A percentile compares a stretch with the other conserved stretches of the same genome.
These are phyloP conservation scores for Umbelopsis sp. DNA, from an alignment of 371 early-diverging fungal species.

Conservation along the genomic window DNA sequence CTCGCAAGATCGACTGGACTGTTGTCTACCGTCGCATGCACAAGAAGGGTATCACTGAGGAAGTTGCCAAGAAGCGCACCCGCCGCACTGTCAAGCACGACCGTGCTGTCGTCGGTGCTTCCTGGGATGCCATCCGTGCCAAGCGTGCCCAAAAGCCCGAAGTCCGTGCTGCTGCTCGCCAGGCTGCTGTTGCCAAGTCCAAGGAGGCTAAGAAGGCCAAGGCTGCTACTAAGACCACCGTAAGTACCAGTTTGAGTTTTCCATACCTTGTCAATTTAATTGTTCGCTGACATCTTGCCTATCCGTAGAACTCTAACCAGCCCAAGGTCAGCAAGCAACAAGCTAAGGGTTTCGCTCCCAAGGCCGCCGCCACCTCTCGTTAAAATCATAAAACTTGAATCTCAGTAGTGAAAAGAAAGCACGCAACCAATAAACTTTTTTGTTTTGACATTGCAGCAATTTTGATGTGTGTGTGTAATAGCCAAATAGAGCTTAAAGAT, in stretches of 20 bases:
- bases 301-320: slow-evolving; percentile 27
- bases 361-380: slow-evolving; percentile 88
- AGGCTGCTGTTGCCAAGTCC: slow-evolving; percentile 82
- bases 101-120: slow-evolving; percentile 95
- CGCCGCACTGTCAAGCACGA: slow-evolving; percentile 94
- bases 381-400: slow-evolving; percentile 51
- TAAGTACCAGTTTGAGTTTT: slow-evolving; percentile 20
- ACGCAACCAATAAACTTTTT: slow-evolving; percentile 6
- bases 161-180: slow-evolving; percentile 91
- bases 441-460: neutral
- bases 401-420: slow-evolving; percentile 8
- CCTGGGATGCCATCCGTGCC: slow-evolving; percentile 94
- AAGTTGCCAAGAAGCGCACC: slow-evolving; percentile 94
- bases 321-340: slow-evolving; percentile 88
- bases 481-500: neutral
- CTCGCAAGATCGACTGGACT: slow-evolving; percentile 97
- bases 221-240: slow-evolving; percentile 71
- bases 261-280: too few relatives aligned
- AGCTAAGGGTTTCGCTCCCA: slow-evolving; percentile 83
- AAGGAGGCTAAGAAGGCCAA: slow-evolving; percentile 89
- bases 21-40: slow-evolving; percentile 95
- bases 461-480: neutral
- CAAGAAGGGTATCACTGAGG: slow-evolving; percentile 98
- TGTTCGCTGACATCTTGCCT: too few relatives aligned
- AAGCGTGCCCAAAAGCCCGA: slow-evolving; percentile 96